Evolutionary conservation across 2,329 filamentous ascomycete genomes (phyloP), one percentile per base, ranked within the genome.

Genomic region (Pseudopyricularia javanii): DNA sequence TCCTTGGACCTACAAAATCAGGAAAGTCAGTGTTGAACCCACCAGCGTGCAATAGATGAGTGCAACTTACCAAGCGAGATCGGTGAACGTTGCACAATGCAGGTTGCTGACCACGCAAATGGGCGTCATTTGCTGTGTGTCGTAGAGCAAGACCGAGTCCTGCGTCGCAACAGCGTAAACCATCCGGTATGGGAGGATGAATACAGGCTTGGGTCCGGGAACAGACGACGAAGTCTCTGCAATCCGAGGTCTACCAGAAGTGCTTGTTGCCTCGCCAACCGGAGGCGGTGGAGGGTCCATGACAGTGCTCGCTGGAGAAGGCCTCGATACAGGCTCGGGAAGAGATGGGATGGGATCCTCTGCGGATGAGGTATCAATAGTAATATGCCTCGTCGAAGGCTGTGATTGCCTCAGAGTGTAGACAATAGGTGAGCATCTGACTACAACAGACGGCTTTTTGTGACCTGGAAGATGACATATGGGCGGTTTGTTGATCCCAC

Each of bases 101-200:
- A 98, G 71, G 63, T 98, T 98, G 77, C 90, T 97, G 49, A 98
- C 91, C 37, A 97, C 79, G 64, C 90, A 95, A 34, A 98, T 74
- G 3, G 93, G 93, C 7, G 89, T 94, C 62, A 91, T 86, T 64
- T 98, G 93, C 64, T 98, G 93, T 0, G 93, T 98, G 68, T 98
- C 93, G 64, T 98, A 98, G 22, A 98, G 77, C 45, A 96, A 74
- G 4, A 98, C 88, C 0, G 93, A 88, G 68, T 98, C 93, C 64
- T 97, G 91, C 0, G 93, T 98, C 7, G 93, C 94, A 35, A 98
- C 91, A 3, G 91, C 93, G 68, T 97, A 98, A 0, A 98, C 79
- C 74, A 98, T 90, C 26, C 93, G 85, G 66, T 98, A 97, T 1
- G 90, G 86, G 47, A 98, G 72, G 3, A 83, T 80, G 67, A 98